phyloP scores from a whole-genome alignment of 495 filamentous ascomycete genomes.

The Aspergillus leporis region DNA sequence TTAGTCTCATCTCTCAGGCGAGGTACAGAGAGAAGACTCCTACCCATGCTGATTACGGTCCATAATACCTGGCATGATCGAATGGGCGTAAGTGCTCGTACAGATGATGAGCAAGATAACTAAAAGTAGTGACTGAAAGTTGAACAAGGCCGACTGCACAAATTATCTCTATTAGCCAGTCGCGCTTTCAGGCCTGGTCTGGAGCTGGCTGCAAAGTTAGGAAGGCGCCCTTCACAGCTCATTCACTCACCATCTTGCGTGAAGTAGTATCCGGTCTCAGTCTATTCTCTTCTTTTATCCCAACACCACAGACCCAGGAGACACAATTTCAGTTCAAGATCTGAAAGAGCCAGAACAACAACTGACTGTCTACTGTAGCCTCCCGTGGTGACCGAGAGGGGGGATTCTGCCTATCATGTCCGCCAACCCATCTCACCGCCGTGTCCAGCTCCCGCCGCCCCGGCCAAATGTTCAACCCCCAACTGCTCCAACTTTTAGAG shows the following conservation, averaged over 20 bases:
- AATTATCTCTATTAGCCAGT: neutral
- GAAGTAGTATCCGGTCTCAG: neutral
- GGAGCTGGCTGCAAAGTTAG: neutral
- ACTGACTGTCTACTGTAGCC: neutral
- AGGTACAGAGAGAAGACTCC: slow-evolving; percentile 13
- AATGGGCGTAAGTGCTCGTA: slow-evolving; percentile 90
- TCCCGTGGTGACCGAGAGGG: neutral
- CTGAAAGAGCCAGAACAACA: neutral
- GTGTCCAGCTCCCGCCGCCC: slow-evolving; percentile 6
- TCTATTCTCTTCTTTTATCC: neutral
- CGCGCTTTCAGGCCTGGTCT: neutral
- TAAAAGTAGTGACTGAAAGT: slow-evolving; percentile 91
- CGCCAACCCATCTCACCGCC: slow-evolving; percentile 18
- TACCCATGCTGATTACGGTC: slow-evolving; percentile 92
- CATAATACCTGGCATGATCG: slow-evolving; percentile 85
- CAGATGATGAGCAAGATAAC: slow-evolving; percentile 94
- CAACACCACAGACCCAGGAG: neutral
- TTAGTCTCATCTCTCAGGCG: slow-evolving; percentile 8
- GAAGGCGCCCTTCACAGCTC: neutral
- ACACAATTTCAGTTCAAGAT: neutral
- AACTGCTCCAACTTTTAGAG: neutral
- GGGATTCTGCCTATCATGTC: slow-evolving; percentile 23
- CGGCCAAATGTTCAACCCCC: neutral
- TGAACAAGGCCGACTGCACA: slow-evolving; percentile 88
- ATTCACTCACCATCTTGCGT: slow-evolving; percentile 26